phyloP scores from a whole-genome alignment of 345 rosid species.

The Bruguiera sexangula region DNA sequence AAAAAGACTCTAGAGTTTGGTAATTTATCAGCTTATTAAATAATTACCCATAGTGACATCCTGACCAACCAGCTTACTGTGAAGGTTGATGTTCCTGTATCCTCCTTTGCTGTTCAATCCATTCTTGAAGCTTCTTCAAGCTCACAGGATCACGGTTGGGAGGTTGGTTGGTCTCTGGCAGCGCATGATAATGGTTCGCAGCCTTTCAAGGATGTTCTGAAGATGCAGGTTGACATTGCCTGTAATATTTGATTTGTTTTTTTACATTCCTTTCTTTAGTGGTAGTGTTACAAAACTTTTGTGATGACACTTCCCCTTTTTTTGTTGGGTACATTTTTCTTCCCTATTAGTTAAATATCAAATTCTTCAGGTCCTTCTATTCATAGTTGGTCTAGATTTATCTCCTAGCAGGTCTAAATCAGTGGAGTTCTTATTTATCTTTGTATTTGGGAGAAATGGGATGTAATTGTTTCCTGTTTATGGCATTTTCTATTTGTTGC shows the following conservation, averaged over 20 bases:
- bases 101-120: slow-evolving; percentile 69
- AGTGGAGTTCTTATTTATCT: too few relatives aligned
- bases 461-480: too few relatives aligned
- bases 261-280: neutral
- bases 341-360: too few relatives aligned
- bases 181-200: slow-evolving; percentile 42
- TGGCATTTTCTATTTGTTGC: too few relatives aligned
- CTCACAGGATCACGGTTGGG: slow-evolving; percentile 71
- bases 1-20: neutral
- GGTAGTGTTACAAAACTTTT: neutral
- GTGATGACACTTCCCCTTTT: neutral
- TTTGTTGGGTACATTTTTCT: too few relatives aligned
- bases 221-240: slow-evolving; percentile 30
- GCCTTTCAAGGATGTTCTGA: slow-evolving; percentile 31
- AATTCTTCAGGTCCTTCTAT: too few relatives aligned
- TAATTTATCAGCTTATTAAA: too few relatives aligned
- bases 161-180: slow-evolving; percentile 90
- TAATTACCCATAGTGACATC: too few relatives aligned
- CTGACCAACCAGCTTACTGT: slow-evolving; percentile 25
- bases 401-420: too few relatives aligned
- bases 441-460: too few relatives aligned
- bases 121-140: slow-evolving; percentile 71
- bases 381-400: too few relatives aligned
- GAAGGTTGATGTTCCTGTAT: slow-evolving; percentile 82
- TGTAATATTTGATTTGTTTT: neutral